Evolutionary conservation across 2,329 filamentous ascomycete genomes (phyloP), one percentile per base, ranked within the genome.

Genomic region (Colletotrichum sp.): DNA sequence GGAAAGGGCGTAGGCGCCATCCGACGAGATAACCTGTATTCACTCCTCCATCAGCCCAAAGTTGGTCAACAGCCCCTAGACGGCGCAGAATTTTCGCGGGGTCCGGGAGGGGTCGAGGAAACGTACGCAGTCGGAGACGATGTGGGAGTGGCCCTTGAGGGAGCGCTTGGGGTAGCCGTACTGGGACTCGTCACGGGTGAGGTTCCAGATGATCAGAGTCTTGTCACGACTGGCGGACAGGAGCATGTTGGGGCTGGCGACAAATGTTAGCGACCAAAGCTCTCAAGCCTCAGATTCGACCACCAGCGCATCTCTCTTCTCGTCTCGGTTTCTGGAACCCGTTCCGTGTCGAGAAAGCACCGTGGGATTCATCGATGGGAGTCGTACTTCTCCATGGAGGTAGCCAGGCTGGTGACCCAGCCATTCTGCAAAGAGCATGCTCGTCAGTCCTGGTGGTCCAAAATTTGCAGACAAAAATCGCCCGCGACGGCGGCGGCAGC

Each of bases 101-200:
- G 44, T 78, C 76, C 71, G 55, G 28, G 60, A 69, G 62, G 52
- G 49, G 24, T 64, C 55, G 73, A 66, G 71, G 44, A 79, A 86
- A 95, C 95, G 84, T 97, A 98, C 97, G 91, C 97, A 99, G 94
- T 99, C 97, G 88, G 97, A 99, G 87, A 99, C 96, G 88, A 99
- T 99, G 94, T 99, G 97, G 81, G 96, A 98, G 93, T 99, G 97
- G 86, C 97, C 97, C 91, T 98, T 94, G 83, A 99, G 96, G 87
- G 95, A 98, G 90, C 97, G 94, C 94, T 99, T 99, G 86, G 97
- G 97, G 93, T 98, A 98, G 84, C 97, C 97, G 92, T 99, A 99
- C 87, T 95, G 94, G 87, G 94, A 93, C 91, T 99, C 97, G 89
- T 99, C 96, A 90, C 97, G 96, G 89, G 97, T 99, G 86, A 99